Evolutionary conservation across 208 protist genomes (phyloP).

Genomic region (Leishmania braziliensis): DNA sequence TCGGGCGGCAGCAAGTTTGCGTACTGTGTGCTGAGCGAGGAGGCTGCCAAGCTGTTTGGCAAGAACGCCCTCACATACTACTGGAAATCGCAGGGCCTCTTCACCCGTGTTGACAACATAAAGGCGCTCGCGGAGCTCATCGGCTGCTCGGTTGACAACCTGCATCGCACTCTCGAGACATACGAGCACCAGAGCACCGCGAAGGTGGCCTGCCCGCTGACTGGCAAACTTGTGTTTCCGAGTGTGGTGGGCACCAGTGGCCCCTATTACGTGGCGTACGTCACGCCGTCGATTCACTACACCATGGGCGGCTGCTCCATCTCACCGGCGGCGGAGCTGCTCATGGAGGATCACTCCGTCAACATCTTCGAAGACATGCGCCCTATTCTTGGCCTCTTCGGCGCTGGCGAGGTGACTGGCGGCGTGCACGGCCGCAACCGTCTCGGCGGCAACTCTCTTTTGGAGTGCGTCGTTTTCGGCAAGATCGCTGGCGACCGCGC

Average conservation of each 20-base stretch:
- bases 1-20: conserved; percentile 70
- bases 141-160: conserved; percentile 35
- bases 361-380: conserved; percentile 30
- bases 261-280: conserved; percentile 79
- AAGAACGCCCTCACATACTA: conserved; percentile 84
- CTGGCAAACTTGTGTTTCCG: conserved; percentile 84
- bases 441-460: conserved; percentile 96
- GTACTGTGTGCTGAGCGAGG: conserved; percentile 88
- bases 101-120: conserved; percentile 47
- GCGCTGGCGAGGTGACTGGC: conserved; percentile 96
- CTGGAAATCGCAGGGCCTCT: conserved; percentile 68
- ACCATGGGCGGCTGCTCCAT: conserved; percentile 96
- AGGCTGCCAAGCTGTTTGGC: conserved; percentile 75
- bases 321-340: conserved; percentile 78
- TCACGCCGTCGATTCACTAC: conserved; percentile 97
- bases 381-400: conserved; percentile 92
- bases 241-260: conserved; percentile 58
- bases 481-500: conserved; percentile 78
- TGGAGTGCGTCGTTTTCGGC: conserved; percentile 83
- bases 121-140: conserved; percentile 71
- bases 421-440: conserved; percentile 97
- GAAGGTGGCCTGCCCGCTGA: conserved; percentile 44
- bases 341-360: conserved; percentile 16
- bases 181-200: conserved; percentile 57
- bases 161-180: conserved; percentile 42